These are phyloP conservation scores for Aureobasidium leucospermi DNA, from an alignment of 2,329 filamentous ascomycete genomes.

Conservation along the genomic window DNA sequence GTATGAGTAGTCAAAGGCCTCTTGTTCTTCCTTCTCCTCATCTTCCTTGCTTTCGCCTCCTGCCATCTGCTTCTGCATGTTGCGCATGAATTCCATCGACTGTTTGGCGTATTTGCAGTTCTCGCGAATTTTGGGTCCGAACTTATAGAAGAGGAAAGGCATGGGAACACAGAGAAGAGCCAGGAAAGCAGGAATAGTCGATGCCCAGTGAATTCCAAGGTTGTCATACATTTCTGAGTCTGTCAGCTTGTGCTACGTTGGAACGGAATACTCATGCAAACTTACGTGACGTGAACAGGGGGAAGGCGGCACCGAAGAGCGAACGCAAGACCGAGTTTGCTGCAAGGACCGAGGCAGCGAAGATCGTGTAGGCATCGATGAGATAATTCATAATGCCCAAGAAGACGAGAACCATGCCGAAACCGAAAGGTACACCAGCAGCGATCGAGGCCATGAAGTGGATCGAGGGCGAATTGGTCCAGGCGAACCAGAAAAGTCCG, in stretches of 20 bases:
- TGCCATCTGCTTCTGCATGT: slow-evolving; percentile 31
- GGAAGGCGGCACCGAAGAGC: slow-evolving; percentile 69
- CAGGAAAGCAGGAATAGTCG: slow-evolving; percentile 65
- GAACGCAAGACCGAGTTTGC: slow-evolving; percentile 76
- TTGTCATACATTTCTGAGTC: slow-evolving; percentile 42
- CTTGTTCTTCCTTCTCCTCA: slow-evolving; percentile 26
- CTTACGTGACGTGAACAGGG: slow-evolving; percentile 54
- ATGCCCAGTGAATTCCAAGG: slow-evolving; percentile 67
- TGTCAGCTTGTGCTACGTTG: no score
- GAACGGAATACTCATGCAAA: no score
- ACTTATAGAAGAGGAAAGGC: slow-evolving; percentile 69
- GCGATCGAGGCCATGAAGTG: slow-evolving; percentile 50
- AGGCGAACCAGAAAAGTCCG: slow-evolving; percentile 62
- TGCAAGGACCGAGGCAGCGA: slow-evolving; percentile 66
- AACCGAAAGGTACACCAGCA: slow-evolving; percentile 47
- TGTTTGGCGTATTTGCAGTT: slow-evolving; percentile 64
- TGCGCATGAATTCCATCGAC: slow-evolving; percentile 53
- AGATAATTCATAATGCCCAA: slow-evolving; percentile 58
- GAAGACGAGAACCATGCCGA: slow-evolving; percentile 59
- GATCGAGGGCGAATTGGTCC: slow-evolving; percentile 52
- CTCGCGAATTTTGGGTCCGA: slow-evolving; percentile 56
- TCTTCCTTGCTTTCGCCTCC: slow-evolving; percentile 16
- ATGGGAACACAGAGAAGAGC: slow-evolving; percentile 64
- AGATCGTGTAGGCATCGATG: slow-evolving; percentile 63
- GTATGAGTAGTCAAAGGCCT: slow-evolving; percentile 23